Conservation (phyloP, 2,329 filamentous ascomycete species). For the Xylaria sp. region DNA sequence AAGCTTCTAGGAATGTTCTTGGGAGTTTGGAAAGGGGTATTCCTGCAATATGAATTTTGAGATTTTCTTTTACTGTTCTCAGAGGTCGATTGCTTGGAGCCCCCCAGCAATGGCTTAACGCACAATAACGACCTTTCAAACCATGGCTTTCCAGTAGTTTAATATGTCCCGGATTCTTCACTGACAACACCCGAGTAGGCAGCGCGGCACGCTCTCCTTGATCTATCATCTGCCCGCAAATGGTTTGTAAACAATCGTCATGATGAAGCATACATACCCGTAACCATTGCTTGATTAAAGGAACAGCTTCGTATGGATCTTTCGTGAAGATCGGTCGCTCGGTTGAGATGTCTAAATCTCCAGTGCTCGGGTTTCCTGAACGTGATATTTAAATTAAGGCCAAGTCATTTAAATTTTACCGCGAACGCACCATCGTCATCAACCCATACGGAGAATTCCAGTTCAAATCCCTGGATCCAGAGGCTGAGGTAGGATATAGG, state of each 20-base stretch:
- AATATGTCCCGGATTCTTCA: not conserved
- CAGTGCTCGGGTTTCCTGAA: not conserved
- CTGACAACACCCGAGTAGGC: not conserved
- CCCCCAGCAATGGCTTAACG: not conserved
- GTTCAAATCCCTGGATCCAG: not conserved
- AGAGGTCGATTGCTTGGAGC: not conserved
- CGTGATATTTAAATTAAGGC: not conserved
- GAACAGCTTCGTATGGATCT: not conserved
- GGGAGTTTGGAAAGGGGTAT: not conserved
- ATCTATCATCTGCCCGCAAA: not conserved
- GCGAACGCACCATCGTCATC: not conserved
- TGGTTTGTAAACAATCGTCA: not conserved
- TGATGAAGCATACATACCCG: not conserved
- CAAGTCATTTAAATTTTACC: not conserved
- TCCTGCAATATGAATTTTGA: not conserved
- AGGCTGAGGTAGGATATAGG: not conserved
- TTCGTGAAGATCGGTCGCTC: conserved; percentile 2
- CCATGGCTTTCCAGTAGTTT: not conserved
- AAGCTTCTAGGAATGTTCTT: not conserved
- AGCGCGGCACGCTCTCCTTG: not conserved
- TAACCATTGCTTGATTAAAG: not conserved
- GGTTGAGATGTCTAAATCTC: not conserved
- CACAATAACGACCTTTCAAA: not conserved
- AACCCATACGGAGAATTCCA: not conserved
- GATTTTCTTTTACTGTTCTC: not conserved